A percentile compares a stretch with the other conserved stretches of the same genome.
These are phyloP conservation scores for Phytophthora pinifolia DNA, from an alignment of 352 stramenopile species.

Conservation along the genomic window DNA sequence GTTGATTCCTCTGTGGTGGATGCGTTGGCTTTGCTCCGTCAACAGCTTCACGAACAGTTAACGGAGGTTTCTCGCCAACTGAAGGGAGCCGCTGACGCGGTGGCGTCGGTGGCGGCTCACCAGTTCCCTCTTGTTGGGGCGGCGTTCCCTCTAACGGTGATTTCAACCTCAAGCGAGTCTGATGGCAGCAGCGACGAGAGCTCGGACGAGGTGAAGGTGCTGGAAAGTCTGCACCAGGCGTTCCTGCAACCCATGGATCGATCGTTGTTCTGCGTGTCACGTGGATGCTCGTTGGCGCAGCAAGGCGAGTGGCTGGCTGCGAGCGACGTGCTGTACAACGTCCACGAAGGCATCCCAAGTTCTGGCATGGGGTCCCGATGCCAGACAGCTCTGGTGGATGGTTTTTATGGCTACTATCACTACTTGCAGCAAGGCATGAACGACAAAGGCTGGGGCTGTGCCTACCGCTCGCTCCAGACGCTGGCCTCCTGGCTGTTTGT, in stretches of 20 bases:
- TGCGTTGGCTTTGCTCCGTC: conserved; percentile 23
- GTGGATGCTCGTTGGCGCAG: conserved; percentile 42
- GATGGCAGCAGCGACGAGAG: conserved; percentile 11
- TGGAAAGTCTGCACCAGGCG: conserved; percentile 29
- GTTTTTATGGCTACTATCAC: conserved; percentile 86
- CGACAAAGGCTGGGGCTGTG: conserved; percentile 90
- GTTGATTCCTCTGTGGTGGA: conserved; percentile 16
- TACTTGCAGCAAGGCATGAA: conserved; percentile 81
- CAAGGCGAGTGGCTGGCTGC: conserved; percentile 30
- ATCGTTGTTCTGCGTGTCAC: conserved; percentile 39
- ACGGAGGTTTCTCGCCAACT: conserved; percentile 25
- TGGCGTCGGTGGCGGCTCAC: conserved; percentile 27
- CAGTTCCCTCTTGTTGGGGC: conserved; percentile 53
- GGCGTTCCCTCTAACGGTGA: conserved; percentile 50
- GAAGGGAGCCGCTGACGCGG: conserved; percentile 8
- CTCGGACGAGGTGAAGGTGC: conserved; percentile 16
- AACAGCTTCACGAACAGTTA: conserved; percentile 31
- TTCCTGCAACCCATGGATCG: conserved; percentile 50
- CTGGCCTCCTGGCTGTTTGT: conserved; percentile 78
- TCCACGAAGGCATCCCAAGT: conserved; percentile 62
- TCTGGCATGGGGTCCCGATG: conserved; percentile 35
- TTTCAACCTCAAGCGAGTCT: conserved; percentile 7
- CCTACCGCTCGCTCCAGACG: conserved; percentile 86
- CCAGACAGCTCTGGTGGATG: conserved; percentile 54
- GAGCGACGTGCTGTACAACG: conserved; percentile 65